Evolutionary conservation across 805 yeast genomes (phyloP), one percentile per base, ranked within the genome.

Genomic region (Zygosaccharomyces siamensis): DNA sequence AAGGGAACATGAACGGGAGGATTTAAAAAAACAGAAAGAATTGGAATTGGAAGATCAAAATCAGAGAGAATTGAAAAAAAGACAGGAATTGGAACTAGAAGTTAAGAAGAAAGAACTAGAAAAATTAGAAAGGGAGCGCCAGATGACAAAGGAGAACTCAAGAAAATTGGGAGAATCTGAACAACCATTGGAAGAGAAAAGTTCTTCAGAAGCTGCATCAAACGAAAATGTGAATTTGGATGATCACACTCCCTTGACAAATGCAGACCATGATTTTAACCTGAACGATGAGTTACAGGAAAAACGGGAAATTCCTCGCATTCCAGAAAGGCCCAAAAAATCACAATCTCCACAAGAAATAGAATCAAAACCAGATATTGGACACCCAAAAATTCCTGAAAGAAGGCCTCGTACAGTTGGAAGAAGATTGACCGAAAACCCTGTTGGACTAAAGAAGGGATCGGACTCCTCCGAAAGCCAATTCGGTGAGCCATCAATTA

Each of bases 391-490:
- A 7, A 20, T 32, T 3, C 35, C 44, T 16, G 37, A 14, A 40
- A 39, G 43, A 31, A 38, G 38, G 21, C 28, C 30, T 11, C 46
- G 26, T 14, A 1, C 21, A 31, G 11, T 23, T 36, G n/a, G 14
- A 39, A 16, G 37, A 45, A 24, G 49, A 42, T 21, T 33, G 5
- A 16, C 18, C 23, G 32, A 38, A 14, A 38, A 24, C 16, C 54
- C 61, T 18, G 7, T 24, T 6, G 41, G 51, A 12, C 58, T 58
- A 46, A 16, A 37, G 37, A 47, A 53, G 30, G 55, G 54, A 27
- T 46, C 46, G 7, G 36, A 16, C 4, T 11, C 26, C 18, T 30
- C 12, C 8, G 44, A 28, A 3, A 28, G n/a, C 24, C 28, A 30
- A 18, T 28, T 33, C 8, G 7, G 16, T 21, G 26, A 21, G 21